Conservation (phyloP, 176 grass and related monocot species). For the Elaeis guineensis region DNA sequence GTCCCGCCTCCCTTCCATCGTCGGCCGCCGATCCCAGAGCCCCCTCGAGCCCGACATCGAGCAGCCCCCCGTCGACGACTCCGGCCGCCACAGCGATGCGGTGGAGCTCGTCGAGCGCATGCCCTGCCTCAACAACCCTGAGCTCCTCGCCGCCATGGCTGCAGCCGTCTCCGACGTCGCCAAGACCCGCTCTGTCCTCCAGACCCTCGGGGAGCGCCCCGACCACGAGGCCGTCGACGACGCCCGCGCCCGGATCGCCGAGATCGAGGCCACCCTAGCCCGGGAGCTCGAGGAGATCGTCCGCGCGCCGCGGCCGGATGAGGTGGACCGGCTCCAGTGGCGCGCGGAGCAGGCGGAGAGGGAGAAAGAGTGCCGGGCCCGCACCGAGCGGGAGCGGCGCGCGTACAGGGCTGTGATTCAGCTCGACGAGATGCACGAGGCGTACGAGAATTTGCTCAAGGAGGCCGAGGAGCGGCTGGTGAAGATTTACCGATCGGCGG, state of each 20-base stretch:
- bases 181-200: constrained; percentile 48
- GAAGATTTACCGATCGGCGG: constrained; percentile 48
- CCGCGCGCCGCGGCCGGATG: constrained; percentile 3
- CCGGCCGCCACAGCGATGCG: constrained; percentile 1
- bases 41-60: constrained; percentile 21
- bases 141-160: constrained; percentile 60
- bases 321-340: constrained; percentile 3
- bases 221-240: constrained; percentile 68
- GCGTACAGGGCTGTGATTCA: constrained; percentile 41
- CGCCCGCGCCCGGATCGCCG: constrained; percentile 24
- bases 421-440: constrained; percentile 69
- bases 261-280: constrained; percentile 13
- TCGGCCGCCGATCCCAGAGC: not conserved
- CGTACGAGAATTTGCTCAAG: constrained; percentile 47
- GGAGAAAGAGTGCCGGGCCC: constrained; percentile 7
- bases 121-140: constrained; percentile 52
- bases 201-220: constrained; percentile 39
- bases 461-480: constrained; percentile 62
- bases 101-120: constrained; percentile 50
- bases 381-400: constrained; percentile 22
- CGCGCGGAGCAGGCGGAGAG: constrained; percentile 11
- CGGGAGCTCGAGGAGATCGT: constrained; percentile 24
- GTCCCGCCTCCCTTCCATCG: constrained; percentile 6
- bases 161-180: constrained; percentile 52
- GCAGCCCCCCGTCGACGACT: constrained; percentile 13